phyloP scores from a whole-genome alignment of 2,329 filamentous ascomycete genomes.

The Corniculantispora saksenae region DNA sequence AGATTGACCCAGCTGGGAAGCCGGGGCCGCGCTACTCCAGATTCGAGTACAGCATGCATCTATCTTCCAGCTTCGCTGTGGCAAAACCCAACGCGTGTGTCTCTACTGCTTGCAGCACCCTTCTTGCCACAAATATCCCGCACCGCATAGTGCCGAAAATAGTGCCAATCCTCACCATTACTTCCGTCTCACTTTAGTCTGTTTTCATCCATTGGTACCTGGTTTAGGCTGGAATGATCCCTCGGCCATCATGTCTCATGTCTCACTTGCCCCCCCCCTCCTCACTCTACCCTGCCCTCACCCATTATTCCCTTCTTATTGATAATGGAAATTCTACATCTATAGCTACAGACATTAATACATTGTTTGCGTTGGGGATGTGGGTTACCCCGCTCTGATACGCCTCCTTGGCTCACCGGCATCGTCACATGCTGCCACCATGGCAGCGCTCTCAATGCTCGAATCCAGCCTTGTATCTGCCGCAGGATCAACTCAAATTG shows the following conservation, averaged over 20 bases:
- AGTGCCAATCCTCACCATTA: neutral
- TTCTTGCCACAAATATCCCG: neutral
- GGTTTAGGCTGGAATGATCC: conserved; percentile 10
- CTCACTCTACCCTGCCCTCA: neutral
- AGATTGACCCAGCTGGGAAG: too few species aligned
- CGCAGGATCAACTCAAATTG: too few species aligned
- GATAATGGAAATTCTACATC: neutral
- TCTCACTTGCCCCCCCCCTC: neutral
- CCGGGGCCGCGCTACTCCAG: too few species aligned
- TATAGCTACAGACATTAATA: neutral
- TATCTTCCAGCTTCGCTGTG: neutral
- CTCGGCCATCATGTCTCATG: conserved; percentile 7
- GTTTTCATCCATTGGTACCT: neutral
- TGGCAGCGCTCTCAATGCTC: too few species aligned
- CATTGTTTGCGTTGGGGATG: neutral
- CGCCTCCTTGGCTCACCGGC: neutral
- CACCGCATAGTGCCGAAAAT: conserved; percentile 3
- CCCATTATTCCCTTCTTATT: neutral
- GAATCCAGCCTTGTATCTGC: too few species aligned
- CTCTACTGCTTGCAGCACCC: neutral
- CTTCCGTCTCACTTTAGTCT: conserved; percentile 5
- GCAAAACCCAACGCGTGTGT: neutral
- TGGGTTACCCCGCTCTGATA: neutral
- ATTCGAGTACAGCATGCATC: too few species aligned
- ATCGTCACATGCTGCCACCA: neutral